Evolutionary conservation across 2,329 filamentous ascomycete genomes (phyloP).

Genomic region (Dryadomyces quercivorus): DNA sequence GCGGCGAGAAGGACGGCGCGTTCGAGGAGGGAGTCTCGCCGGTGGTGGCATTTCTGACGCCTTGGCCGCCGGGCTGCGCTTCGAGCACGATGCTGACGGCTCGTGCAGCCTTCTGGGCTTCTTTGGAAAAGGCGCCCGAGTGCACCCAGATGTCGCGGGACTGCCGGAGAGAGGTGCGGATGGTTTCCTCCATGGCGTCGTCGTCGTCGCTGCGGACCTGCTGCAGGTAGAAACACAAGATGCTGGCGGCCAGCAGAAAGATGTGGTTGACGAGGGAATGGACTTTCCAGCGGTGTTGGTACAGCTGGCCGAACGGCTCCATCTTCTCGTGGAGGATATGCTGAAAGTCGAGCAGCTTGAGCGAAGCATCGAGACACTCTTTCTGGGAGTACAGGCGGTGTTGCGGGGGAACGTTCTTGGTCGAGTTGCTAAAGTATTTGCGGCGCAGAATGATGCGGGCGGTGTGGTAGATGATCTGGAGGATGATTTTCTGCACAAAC

Average conservation of each 20-base stretch:
- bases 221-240: slow-evolving; percentile 24
- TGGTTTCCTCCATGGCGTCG: neutral
- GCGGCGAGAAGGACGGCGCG: neutral
- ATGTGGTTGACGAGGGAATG: slow-evolving; percentile 33
- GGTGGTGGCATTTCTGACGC: neutral
- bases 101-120: neutral
- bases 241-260: slow-evolving; percentile 37
- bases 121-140: neutral
- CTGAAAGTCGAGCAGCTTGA: slow-evolving; percentile 17
- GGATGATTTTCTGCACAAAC: slow-evolving; percentile 16
- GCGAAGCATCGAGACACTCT: slow-evolving; percentile 17
- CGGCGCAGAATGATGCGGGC: slow-evolving; percentile 20
- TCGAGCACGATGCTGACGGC: neutral
- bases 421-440: slow-evolving; percentile 12
- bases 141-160: neutral
- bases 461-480: slow-evolving; percentile 19
- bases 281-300: slow-evolving; percentile 31
- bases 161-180: neutral
- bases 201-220: neutral
- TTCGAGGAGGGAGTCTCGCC: no score
- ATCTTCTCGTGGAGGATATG: slow-evolving; percentile 19
- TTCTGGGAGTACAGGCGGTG: neutral
- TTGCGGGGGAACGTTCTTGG: neutral
- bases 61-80: neutral
- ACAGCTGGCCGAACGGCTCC: slow-evolving; percentile 28